phyloP scores from a whole-genome alignment of 1,284 basidiomycete species.

The Mycena citricolor region DNA sequence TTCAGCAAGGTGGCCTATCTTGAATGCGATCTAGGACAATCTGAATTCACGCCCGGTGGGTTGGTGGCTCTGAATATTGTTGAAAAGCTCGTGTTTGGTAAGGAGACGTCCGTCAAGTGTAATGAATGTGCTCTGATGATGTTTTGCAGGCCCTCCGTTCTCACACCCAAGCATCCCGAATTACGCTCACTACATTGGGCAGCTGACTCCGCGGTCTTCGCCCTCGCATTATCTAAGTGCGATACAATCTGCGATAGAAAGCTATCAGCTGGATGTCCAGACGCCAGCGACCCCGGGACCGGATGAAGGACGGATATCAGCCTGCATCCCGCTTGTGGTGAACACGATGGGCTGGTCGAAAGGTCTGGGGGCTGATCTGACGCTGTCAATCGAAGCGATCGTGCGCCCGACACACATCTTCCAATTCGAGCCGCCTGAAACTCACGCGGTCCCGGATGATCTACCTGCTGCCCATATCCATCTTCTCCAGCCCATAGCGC shows the following conservation, averaged over 20 bases:
- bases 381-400: constrained; percentile 65
- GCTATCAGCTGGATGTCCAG: constrained; percentile 73
- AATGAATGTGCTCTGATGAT: constrained; percentile 1
- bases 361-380: constrained; percentile 87
- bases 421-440: constrained; percentile 42
- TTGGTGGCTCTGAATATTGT: constrained; percentile 81
- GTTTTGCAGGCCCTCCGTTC: constrained; percentile 72
- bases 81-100: constrained; percentile 70
- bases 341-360: constrained; percentile 99
- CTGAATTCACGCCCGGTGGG: constrained; percentile 89
- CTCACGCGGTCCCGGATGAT: constrained; percentile 18
- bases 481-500: constrained; percentile 38
- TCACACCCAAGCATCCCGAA: constrained; percentile 75
- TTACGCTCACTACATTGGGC: constrained; percentile 83
- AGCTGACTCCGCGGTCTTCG: constrained; percentile 74
- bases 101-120: constrained; percentile 10
- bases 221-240: constrained; percentile 80
- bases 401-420: constrained; percentile 69
- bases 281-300: constrained; percentile 33
- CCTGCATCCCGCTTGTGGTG: constrained; percentile 80
- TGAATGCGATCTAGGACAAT: constrained; percentile 92
- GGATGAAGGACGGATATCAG: constrained; percentile 39
- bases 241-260: constrained; percentile 66
- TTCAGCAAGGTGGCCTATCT: constrained; percentile 82
- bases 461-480: constrained; percentile 25